Conservation (phyloP, 148 eudicot genomes). For the Vaccinium darrowii region DNA sequence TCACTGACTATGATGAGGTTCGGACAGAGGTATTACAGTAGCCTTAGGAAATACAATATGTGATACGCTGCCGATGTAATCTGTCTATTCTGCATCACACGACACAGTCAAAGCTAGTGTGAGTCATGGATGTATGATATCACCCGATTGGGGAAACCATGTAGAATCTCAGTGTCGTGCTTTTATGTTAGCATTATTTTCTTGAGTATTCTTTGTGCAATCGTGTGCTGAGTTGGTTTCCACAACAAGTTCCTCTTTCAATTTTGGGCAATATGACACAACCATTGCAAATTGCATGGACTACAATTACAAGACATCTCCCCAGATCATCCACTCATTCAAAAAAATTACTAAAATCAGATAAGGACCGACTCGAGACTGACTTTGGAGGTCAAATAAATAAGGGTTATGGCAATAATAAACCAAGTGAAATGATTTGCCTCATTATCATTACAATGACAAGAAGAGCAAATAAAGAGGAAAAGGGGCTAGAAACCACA, state of each 20-base stretch:
- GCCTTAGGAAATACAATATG: too few species aligned
- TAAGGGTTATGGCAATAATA: neutral
- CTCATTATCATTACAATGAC: neutral
- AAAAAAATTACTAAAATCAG: neutral
- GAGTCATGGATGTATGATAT: too few species aligned
- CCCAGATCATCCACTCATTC: neutral
- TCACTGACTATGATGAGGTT: too few species aligned
- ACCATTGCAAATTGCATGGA: neutral
- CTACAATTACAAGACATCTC: neutral
- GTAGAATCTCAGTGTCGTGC: too few species aligned
- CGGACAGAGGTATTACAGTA: too few species aligned
- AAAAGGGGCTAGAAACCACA: neutral
- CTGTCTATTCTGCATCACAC: too few species aligned
- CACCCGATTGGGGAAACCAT: too few species aligned
- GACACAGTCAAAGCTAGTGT: too few species aligned
- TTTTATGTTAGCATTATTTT: too few species aligned
- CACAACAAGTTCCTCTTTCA: neutral
- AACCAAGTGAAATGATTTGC: neutral
- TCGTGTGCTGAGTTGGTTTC: too few species aligned
- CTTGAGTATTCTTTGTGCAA: too few species aligned
- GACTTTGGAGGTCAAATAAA: neutral
- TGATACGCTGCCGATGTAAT: too few species aligned
- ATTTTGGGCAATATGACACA: neutral
- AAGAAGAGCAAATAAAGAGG: neutral
- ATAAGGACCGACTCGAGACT: neutral